A percentile compares a stretch with the other conserved stretches of the same genome.
phyloP scores from a whole-genome alignment of 2,329 filamentous ascomycete species.

The Polychaeton citri region DNA sequence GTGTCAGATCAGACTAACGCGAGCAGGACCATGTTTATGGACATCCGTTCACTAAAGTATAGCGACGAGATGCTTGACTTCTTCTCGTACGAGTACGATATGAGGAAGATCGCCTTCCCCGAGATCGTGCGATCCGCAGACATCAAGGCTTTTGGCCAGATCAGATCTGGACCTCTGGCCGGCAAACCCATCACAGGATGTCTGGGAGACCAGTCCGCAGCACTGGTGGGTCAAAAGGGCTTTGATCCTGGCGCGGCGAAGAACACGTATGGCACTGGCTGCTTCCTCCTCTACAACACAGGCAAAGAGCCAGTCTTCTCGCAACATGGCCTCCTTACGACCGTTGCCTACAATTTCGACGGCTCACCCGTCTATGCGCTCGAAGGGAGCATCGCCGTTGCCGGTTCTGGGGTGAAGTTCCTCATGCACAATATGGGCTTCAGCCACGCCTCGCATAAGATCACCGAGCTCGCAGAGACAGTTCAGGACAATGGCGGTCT shows the following conservation, averaged over 20 bases:
- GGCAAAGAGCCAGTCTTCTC: slow-evolving; percentile 77
- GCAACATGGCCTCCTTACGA: slow-evolving; percentile 68
- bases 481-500: slow-evolving; percentile 70
- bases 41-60: slow-evolving; percentile 67
- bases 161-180: slow-evolving; percentile 52
- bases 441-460: slow-evolving; percentile 49
- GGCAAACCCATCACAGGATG: slow-evolving; percentile 70
- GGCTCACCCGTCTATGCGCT: slow-evolving; percentile 60
- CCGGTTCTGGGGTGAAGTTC: slow-evolving; percentile 55
- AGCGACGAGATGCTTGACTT: slow-evolving; percentile 65
- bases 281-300: slow-evolving; percentile 81
- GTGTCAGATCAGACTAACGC: slow-evolving; percentile 84
- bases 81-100: slow-evolving; percentile 54
- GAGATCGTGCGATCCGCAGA: slow-evolving; percentile 74
- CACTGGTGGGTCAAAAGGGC: slow-evolving; percentile 57
- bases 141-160: slow-evolving; percentile 54
- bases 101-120: slow-evolving; percentile 60
- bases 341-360: slow-evolving; percentile 74
- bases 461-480: slow-evolving; percentile 49
- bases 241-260: slow-evolving; percentile 74
- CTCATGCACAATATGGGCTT: slow-evolving; percentile 47
- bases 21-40: slow-evolving; percentile 89
- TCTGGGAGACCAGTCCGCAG: slow-evolving; percentile 75
- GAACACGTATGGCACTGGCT: slow-evolving; percentile 84
- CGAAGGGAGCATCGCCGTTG: slow-evolving; percentile 69